Evolutionary conservation across 352 stramenopile species (phyloP).

Genomic region (Phytopythium cucurbitacearum): DNA sequence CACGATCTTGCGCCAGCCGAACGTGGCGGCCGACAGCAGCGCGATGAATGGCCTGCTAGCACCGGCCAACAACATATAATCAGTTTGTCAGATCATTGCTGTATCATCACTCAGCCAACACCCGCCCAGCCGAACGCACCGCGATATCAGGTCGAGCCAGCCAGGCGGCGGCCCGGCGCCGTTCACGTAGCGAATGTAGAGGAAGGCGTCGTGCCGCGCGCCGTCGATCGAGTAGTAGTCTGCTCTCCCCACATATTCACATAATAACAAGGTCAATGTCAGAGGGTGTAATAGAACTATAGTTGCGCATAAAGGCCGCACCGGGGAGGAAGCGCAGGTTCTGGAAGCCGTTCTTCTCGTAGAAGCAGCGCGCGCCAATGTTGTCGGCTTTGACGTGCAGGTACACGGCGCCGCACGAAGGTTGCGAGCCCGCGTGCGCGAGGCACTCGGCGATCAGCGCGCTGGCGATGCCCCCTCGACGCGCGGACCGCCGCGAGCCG

Average conservation of each 20-base stretch:
- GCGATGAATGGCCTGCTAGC: conserved; percentile 37
- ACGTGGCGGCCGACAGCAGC: conserved; percentile 66
- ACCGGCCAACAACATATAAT: conserved; percentile 8
- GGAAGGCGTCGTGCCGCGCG: conserved; percentile 71
- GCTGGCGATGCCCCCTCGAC: conserved; percentile 88
- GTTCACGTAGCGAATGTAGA: conserved; percentile 87
- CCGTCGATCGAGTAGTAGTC: conserved; percentile 88
- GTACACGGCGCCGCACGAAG: conserved; percentile 90
- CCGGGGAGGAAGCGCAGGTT: conserved; percentile 91
- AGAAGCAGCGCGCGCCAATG: conserved; percentile 91
- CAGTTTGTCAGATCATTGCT: conserved; percentile 3
- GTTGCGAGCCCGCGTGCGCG: conserved; percentile 68
- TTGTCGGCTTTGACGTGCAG: conserved; percentile 98
- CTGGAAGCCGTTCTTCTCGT: conserved; percentile 95
- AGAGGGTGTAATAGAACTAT: background rate
- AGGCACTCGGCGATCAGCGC: conserved; percentile 89
- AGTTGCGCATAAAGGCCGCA: conserved; percentile 10
- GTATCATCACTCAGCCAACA: background rate
- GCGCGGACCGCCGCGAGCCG: conserved; percentile 78
- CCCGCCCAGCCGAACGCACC: conserved; percentile 15
- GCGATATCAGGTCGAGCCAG: conserved; percentile 67
- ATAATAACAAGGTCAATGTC: conserved; percentile 1
- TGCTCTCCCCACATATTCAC: conserved; percentile 13
- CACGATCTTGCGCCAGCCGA: conserved; percentile 57
- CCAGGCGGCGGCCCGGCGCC: conserved; percentile 46